These are phyloP conservation scores for Penicillium sp. DNA, from an alignment of 2,329 filamentous ascomycete species.

Conservation along the genomic window DNA sequence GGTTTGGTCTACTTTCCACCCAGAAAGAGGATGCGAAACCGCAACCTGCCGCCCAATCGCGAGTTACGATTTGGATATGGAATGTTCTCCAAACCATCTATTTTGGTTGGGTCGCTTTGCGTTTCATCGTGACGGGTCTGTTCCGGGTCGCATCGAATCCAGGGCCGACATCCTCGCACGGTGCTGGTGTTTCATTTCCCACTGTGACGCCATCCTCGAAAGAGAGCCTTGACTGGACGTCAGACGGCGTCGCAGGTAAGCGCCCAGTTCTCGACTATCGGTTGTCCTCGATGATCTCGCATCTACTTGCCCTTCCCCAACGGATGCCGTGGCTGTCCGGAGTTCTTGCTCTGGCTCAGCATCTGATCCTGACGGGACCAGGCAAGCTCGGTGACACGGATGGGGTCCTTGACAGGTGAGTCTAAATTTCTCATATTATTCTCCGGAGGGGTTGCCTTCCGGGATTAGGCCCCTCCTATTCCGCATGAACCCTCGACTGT, in stretches of 20 bases:
- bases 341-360: slow-evolving; percentile 67
- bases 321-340: slow-evolving; percentile 91
- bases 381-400: slow-evolving; percentile 68
- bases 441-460: slow-evolving; percentile 3
- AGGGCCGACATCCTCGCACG: slow-evolving; percentile 27
- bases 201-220: slow-evolving; percentile 22
- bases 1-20: slow-evolving; percentile 51
- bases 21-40: slow-evolving; percentile 22
- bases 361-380: slow-evolving; percentile 65
- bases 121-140: slow-evolving; percentile 59
- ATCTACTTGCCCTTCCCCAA: slow-evolving; percentile 64
- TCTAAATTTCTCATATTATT: slow-evolving; percentile 22
- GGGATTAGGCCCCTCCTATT: slow-evolving; percentile 14
- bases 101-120: slow-evolving; percentile 55
- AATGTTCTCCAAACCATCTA: slow-evolving; percentile 48
- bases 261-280: slow-evolving; percentile 70
- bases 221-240: slow-evolving; percentile 27
- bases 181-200: slow-evolving; percentile 25
- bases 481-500: slow-evolving; percentile 22
- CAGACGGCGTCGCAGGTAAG: slow-evolving; percentile 26
- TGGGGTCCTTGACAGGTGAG: slow-evolving; percentile 86
- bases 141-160: slow-evolving; percentile 63
- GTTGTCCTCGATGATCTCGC: slow-evolving; percentile 67
- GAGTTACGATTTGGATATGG: slow-evolving; percentile 44
- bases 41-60: slow-evolving; percentile 33